Evolutionary conservation across 176 grass and related monocot genomes (phyloP).

Genomic region (Carex parvula): DNA sequence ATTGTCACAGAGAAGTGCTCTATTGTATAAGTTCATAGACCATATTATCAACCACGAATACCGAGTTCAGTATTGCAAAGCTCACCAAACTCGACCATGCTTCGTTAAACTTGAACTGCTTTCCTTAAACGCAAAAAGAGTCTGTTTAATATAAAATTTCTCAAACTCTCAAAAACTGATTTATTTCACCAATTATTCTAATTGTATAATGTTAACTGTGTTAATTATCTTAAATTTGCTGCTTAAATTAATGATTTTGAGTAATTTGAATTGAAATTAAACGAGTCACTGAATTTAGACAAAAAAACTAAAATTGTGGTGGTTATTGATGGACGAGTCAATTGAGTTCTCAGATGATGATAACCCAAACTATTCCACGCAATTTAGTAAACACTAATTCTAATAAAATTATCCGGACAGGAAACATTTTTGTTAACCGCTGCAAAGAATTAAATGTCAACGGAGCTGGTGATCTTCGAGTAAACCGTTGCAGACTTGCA

Average conservation of each 20-base stretch:
- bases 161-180: background rate
- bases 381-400: background rate
- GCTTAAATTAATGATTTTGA: background rate
- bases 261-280: background rate
- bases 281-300: background rate
- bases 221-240: background rate
- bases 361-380: background rate
- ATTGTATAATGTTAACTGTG: background rate
- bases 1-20: too few species aligned
- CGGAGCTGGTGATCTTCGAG: conserved; percentile 32
- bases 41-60: background rate
- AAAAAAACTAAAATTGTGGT: background rate
- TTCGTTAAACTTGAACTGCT: background rate
- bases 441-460: conserved; percentile 35
- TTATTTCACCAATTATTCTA: background rate
- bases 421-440: conserved; percentile 35
- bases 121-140: background rate
- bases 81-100: background rate
- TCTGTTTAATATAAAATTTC: background rate
- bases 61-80: background rate
- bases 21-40: too few species aligned
- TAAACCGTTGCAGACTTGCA: conserved; percentile 37
- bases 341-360: background rate
- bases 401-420: background rate
- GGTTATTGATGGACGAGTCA: background rate